Evolutionary conservation across 2,329 filamentous ascomycete species (phyloP).

Genomic region (Monilinia polystroma): DNA sequence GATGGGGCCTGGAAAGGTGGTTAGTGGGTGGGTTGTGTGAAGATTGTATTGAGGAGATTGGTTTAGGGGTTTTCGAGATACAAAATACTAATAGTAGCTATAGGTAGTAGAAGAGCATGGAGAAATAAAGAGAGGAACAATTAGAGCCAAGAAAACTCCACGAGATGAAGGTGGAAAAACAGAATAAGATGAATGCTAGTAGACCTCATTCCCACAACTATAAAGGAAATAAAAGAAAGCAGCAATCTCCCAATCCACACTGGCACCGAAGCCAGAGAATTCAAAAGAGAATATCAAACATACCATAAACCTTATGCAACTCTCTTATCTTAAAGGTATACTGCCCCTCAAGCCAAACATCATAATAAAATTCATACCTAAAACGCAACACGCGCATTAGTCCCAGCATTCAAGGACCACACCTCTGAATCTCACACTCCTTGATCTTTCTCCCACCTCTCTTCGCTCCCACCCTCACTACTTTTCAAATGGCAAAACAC

Average conservation of each 20-base stretch:
- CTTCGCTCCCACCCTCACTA: too few relatives aligned
- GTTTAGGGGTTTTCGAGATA: background rate
- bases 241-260: background rate
- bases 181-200: too few relatives aligned
- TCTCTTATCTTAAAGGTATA: slow-evolving; percentile 16
- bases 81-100: background rate
- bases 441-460: too few relatives aligned
- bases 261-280: too few relatives aligned
- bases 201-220: background rate
- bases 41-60: background rate
- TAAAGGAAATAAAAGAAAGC: too few relatives aligned
- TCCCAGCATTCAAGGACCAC: background rate
- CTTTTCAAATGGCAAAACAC: background rate
- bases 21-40: background rate
- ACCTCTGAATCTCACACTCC: too few relatives aligned
- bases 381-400: background rate
- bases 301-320: slow-evolving; percentile 19
- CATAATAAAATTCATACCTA: slow-evolving; percentile 20
- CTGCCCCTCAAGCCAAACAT: slow-evolving; percentile 13
- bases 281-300: background rate
- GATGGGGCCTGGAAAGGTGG: slow-evolving; percentile 25
- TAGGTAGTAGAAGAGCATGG: background rate
- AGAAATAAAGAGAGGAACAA: background rate
- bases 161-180: background rate
- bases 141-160: background rate